Evolutionary conservation across 1,284 basidiomycete species (phyloP).

Genomic region (Marasmius fiardii): DNA sequence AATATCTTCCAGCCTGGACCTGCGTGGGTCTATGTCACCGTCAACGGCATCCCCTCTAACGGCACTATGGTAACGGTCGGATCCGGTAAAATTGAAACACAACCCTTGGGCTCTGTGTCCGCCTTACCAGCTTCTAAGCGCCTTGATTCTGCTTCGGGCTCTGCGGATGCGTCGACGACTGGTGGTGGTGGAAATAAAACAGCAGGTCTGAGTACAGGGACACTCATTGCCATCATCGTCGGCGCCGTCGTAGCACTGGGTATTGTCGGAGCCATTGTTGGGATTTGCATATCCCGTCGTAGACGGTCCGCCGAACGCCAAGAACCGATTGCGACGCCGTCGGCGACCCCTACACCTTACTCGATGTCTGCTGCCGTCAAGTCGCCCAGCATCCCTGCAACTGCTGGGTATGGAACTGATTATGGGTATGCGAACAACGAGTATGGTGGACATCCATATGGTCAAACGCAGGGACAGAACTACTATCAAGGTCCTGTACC

Average conservation of each 20-base stretch:
- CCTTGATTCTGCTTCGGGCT: conserved; percentile 7
- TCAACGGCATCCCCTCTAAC: conserved; percentile 70
- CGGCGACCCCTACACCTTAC: not conserved
- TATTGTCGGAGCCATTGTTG: conserved; percentile 13
- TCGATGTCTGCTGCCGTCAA: not conserved
- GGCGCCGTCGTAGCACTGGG: conserved; percentile 12
- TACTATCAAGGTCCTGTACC: not conserved
- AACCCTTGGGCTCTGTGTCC: conserved; percentile 29
- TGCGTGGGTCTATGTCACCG: conserved; percentile 65
- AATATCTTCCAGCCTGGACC: conserved; percentile 75
- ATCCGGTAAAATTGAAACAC: conserved; percentile 58
- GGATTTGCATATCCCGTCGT: conserved; percentile 14
- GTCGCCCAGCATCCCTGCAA: not conserved
- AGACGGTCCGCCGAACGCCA: conserved; percentile 9
- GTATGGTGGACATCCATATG: not conserved
- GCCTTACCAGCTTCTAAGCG: conserved; percentile 25
- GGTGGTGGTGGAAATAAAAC: conserved; percentile 14
- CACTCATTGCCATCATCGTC: conserved; percentile 8
- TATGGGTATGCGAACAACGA: not conserved
- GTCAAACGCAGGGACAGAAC: not conserved
- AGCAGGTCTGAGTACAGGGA: conserved; percentile 7
- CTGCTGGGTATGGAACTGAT: not conserved
- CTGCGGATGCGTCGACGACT: conserved; percentile 2
- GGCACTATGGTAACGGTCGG: conserved; percentile 67
- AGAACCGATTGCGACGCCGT: conserved; percentile 1